Conservation (phyloP, 2,329 filamentous ascomycete species). For the Monosporascus sp. region DNA sequence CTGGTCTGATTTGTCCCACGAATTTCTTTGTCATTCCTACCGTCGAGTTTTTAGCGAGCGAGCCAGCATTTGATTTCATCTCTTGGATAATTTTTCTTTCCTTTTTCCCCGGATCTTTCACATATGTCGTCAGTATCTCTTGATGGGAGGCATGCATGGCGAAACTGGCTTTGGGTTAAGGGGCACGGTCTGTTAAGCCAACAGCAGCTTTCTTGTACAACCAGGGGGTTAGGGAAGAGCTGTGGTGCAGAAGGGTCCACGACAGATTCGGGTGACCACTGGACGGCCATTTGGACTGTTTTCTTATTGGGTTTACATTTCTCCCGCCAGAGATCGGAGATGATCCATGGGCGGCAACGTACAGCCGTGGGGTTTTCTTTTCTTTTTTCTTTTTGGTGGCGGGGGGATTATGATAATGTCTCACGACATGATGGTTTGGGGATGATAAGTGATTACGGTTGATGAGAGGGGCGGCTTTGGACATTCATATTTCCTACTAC, state of each 20-base stretch:
- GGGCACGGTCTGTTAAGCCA: constrained; percentile 13
- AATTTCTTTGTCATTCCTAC: constrained; percentile 18
- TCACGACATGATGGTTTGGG: constrained; percentile 21
- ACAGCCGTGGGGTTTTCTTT: constrained; percentile 11
- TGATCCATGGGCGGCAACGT: constrained; percentile 11
- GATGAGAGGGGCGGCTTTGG: constrained; percentile 11
- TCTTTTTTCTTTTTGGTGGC: constrained; percentile 13
- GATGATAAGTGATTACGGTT: constrained; percentile 7
- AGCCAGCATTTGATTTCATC: constrained; percentile 34
- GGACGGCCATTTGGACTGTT: constrained; percentile 9
- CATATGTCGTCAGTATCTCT: constrained; percentile 1
- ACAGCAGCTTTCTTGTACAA: constrained; percentile 27
- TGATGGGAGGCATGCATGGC: constrained; percentile 19
- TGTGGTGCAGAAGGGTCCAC: constrained; percentile 9
- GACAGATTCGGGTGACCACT: constrained; percentile 8
- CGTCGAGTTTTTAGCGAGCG: constrained; percentile 29
- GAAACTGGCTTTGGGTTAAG: constrained; percentile 23
- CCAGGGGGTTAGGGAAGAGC: constrained; percentile 17
- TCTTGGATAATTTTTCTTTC: constrained; percentile 21
- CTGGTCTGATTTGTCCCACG: constrained; percentile 20
- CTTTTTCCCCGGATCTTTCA: not conserved
- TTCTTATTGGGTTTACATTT: constrained; percentile 2
- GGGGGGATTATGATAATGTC: constrained; percentile 21
- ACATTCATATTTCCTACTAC: constrained; percentile 4
- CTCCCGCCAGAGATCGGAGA: constrained; percentile 12